A percentile compares a stretch with the other conserved stretches of the same genome.
Conservation (phyloP, 805 yeast genomes). For the Kazachstania africana region DNA sequence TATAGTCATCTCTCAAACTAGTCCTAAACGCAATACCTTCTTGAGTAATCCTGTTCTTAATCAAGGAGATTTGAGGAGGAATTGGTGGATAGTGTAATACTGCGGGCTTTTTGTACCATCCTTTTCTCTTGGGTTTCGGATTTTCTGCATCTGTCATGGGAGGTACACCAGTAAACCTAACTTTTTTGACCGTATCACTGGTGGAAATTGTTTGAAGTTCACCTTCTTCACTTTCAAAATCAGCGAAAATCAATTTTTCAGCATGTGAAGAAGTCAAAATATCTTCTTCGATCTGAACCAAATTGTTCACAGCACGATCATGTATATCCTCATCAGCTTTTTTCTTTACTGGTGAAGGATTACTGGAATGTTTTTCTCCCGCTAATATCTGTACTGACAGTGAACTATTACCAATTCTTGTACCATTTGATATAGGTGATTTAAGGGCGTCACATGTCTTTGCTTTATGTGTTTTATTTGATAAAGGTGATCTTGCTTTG, state of each 20-base stretch:
- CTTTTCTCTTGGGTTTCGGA: constrained; percentile 22
- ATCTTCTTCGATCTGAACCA: not conserved
- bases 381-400: not conserved
- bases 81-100: constrained; percentile 25
- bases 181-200: constrained; percentile 14
- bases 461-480: not conserved
- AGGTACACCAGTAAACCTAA: constrained; percentile 27
- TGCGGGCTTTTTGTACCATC: constrained; percentile 29
- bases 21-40: constrained; percentile 27
- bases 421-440: not conserved
- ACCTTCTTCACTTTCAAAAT: not conserved
- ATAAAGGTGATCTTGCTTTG: not conserved
- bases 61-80: constrained; percentile 11
- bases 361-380: not conserved
- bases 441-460: not conserved
- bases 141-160: constrained; percentile 24
- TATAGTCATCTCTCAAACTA: constrained; percentile 15
- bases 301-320: not conserved
- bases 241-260: not conserved
- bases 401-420: not conserved
- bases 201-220: not conserved
- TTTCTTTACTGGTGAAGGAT: not conserved
- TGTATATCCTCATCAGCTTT: not conserved
- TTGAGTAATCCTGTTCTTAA: constrained; percentile 14
- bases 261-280: not conserved